Evolutionary conservation across 225 moss, liverwort and hornwort genomes (phyloP).

Genomic region (Thuidium tamariscinum): DNA sequence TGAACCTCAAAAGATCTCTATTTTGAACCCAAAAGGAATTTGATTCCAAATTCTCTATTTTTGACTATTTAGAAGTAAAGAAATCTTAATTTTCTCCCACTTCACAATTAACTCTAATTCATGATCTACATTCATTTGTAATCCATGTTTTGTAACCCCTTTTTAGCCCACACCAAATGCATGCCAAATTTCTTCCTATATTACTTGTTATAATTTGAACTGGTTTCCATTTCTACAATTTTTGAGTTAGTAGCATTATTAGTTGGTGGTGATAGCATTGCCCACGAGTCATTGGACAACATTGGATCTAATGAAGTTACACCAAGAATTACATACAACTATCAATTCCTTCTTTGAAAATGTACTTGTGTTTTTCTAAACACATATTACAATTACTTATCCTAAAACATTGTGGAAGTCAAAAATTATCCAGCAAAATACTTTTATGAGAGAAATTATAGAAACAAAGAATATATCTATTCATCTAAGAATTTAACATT

Average conservation of each 20-base stretch:
- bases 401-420: rapidly evolving
- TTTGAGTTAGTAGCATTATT: background rate
- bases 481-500: rapidly evolving
- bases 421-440: background rate
- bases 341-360: background rate
- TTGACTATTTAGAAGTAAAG: too few relatives aligned
- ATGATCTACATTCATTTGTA: background rate
- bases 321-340: too few relatives aligned
- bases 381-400: background rate
- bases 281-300: rapidly evolving
- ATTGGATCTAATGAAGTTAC: rapidly evolving
- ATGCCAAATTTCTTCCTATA: background rate
- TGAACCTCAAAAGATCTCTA: too few relatives aligned
- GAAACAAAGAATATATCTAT: background rate
- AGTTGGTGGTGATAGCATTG: background rate
- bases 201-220: background rate
- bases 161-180: background rate
- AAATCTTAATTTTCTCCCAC: too few relatives aligned
- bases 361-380: background rate
- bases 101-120: too few relatives aligned
- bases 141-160: too few relatives aligned
- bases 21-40: too few relatives aligned
- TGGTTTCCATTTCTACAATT: rapidly evolving
- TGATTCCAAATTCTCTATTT: too few relatives aligned
- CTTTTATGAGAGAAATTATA: background rate